Conservation (phyloP, 176 grass and related monocot species). For the Zoysia pacifica region DNA sequence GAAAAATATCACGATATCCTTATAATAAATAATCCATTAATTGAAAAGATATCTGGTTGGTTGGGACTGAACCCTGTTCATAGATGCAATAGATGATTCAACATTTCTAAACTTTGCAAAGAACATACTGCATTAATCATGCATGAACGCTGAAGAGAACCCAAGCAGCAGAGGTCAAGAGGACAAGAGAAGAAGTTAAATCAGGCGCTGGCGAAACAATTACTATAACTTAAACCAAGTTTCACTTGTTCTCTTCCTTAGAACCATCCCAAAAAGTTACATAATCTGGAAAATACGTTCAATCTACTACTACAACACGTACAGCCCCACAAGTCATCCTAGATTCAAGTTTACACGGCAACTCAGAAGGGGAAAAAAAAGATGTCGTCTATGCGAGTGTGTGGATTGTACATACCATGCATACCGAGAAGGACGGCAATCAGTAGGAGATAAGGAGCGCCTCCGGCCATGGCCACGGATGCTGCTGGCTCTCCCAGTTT, state of each 20-base stretch:
- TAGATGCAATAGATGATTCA: not conserved
- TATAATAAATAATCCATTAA: not conserved
- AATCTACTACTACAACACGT: not conserved
- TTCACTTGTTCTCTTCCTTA: not conserved
- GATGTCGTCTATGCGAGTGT: not conserved
- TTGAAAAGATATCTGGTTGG: not conserved
- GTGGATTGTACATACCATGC: not conserved
- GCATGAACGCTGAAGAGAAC: not conserved
- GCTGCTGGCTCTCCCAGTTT: not conserved
- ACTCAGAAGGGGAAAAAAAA: not conserved
- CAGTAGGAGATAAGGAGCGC: not conserved
- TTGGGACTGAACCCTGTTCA: not conserved
- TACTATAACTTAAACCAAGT: not conserved
- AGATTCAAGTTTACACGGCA: not conserved
- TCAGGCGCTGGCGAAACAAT: not conserved
- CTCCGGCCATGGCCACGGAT: conserved; percentile 24
- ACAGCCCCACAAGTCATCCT: not conserved
- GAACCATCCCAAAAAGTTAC: too few relatives aligned
- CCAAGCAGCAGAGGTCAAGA: not conserved
- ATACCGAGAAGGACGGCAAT: conserved; percentile 4
- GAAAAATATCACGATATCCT: not conserved
- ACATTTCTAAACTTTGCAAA: not conserved
- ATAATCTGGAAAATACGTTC: not conserved
- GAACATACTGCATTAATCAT: not conserved
- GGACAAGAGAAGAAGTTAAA: not conserved